Evolutionary conservation across 2,329 filamentous ascomycete genomes (phyloP), one percentile per base, ranked within the genome.

Genomic region (Trichophyton schoenleinii): DNA sequence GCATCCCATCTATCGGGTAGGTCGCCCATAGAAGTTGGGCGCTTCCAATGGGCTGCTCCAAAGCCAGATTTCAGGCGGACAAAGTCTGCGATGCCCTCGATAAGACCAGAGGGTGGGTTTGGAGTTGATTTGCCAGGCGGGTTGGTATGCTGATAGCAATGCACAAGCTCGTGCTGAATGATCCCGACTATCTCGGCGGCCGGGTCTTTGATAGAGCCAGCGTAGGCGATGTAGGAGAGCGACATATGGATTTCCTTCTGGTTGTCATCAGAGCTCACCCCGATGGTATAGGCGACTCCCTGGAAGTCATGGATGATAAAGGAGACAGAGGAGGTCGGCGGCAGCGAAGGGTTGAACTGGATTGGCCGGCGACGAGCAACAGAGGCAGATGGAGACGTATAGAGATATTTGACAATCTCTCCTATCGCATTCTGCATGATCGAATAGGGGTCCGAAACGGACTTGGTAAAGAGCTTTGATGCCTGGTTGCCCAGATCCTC

Each of bases 241-340:
- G 85, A 91, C 73, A 97, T 81, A 75, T 96, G 90, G 64, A 96
- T 94, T 72, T 96, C 91, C 71, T 96, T 96, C 78, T 96, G 90
- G 70, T 94, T 88, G 64, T 80, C 67, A 74, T 96, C 91, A 9
- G 95, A 80, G 44, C 91, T 87, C 8, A 79, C 82, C 64, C 89
- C 88, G 0, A 83, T 90, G 1, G 92, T 96, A 77, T 96, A 95
- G 20, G 92, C 92, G 3, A 97, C 89, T 58, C 92, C 92, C 57
- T 77, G 79, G 83, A 95, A 91, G 66, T 84, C 79, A 34, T 88
- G 84, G 3, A 97, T 78, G 63, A 96, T 80, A 41, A 97, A 76
- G 0, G 91, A 96, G 18, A 97, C 84, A 59, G 89, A 95, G 63
- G 90, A 87, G 8, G 89, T 94, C n/a, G 83, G 79, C 0, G 82